Conservation (phyloP, 768 basidiomycete genomes). For the Kwoniella botswanensis region DNA sequence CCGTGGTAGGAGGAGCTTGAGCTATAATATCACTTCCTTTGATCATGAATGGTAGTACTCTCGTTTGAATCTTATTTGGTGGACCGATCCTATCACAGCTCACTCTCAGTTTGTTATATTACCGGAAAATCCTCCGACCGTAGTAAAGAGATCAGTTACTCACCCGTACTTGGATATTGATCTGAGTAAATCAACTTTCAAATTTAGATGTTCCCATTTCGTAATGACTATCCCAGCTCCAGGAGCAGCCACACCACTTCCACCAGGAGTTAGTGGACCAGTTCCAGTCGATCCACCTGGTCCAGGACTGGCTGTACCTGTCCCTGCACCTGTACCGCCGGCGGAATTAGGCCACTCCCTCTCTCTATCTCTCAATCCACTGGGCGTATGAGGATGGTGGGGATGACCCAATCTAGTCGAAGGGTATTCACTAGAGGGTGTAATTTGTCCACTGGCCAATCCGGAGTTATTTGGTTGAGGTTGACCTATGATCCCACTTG, state of each 20-base stretch:
- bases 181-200: slow-evolving; percentile 83
- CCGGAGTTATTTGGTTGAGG: neutral
- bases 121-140: too few species aligned
- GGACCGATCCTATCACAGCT: slow-evolving; percentile 75
- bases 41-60: slow-evolving; percentile 92
- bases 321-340: neutral
- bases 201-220: slow-evolving; percentile 92
- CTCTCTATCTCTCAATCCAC: slow-evolving; percentile 10
- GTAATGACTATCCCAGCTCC: slow-evolving; percentile 68
- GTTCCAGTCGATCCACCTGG: slow-evolving; percentile 1
- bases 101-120: too few species aligned
- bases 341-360: slow-evolving; percentile 25
- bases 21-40: slow-evolving; percentile 93
- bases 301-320: slow-evolving; percentile 11
- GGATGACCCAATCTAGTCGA: neutral
- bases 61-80: slow-evolving; percentile 98
- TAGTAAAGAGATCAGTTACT: slow-evolving; percentile 57
- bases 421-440: neutral
- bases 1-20: slow-evolving; percentile 97
- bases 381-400: slow-evolving; percentile 19
- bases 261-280: slow-evolving; percentile 23
- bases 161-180: slow-evolving; percentile 93
- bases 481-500: slow-evolving; percentile 36
- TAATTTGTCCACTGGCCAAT: neutral
- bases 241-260: slow-evolving; percentile 35